phyloP scores from a whole-genome alignment of 2,329 filamentous ascomycete species.

The Neonectria coccinea region DNA sequence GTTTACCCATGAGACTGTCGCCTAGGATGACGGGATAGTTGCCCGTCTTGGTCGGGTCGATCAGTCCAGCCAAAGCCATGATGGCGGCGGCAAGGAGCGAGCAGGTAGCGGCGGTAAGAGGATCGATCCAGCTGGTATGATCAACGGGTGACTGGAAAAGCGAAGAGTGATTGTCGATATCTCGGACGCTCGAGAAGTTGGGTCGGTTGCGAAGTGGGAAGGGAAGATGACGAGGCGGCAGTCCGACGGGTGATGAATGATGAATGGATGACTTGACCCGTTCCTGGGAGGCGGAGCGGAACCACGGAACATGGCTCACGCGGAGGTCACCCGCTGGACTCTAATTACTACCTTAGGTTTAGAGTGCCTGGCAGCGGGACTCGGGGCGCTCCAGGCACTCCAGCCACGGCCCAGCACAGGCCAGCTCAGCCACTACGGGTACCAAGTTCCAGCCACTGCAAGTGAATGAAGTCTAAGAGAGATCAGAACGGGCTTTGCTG shows the following conservation, averaged over 20 bases:
- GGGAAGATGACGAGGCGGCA: background rate
- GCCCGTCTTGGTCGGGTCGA: slow-evolving; percentile 70
- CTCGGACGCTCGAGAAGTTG: background rate
- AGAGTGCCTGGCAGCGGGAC: background rate
- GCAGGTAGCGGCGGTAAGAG: slow-evolving; percentile 4
- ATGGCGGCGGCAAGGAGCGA: slow-evolving; percentile 6
- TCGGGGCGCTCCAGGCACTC: background rate
- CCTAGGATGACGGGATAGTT: slow-evolving; percentile 74
- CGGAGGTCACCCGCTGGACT: background rate
- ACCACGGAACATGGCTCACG: background rate
- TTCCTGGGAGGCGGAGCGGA: background rate
- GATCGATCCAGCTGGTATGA: background rate
- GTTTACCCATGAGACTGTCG: slow-evolving; percentile 68
- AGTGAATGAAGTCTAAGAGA: background rate
- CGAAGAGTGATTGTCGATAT: background rate
- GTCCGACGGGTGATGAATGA: slow-evolving; percentile 1
- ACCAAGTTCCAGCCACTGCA: background rate
- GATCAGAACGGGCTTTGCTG: too few relatives aligned
- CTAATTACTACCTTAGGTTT: too few relatives aligned
- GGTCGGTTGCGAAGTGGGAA: background rate
- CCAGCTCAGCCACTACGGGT: background rate
- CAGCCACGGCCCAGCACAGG: background rate
- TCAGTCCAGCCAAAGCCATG: slow-evolving; percentile 53
- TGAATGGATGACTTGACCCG: background rate
- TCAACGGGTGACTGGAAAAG: background rate